phyloP scores from a whole-genome alignment of 352 stramenopile species.

The Globisporangium lucens region DNA sequence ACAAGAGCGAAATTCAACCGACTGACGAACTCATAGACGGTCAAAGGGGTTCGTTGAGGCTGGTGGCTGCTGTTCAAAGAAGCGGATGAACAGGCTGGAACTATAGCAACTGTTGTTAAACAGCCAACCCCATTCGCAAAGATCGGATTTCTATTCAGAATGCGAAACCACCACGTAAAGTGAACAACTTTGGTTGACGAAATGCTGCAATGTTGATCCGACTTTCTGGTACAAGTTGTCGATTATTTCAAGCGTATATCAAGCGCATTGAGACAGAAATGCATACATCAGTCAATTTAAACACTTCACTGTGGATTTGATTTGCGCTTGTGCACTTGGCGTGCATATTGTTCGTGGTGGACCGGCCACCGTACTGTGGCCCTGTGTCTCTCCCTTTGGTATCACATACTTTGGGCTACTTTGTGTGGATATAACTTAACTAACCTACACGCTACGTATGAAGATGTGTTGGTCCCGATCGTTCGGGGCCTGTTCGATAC shows the following conservation, averaged over 20 bases:
- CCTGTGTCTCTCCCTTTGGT: background rate
- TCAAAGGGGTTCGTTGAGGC: background rate
- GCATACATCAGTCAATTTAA: background rate
- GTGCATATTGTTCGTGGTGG: too few species aligned
- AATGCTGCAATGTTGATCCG: background rate
- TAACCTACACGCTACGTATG: background rate
- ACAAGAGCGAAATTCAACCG: background rate
- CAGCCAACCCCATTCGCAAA: background rate
- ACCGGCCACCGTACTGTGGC: too few species aligned
- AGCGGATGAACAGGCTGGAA: background rate
- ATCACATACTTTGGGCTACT: background rate
- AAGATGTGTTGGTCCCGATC: background rate
- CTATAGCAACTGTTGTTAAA: background rate
- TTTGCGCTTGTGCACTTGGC: background rate
- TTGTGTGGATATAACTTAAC: background rate
- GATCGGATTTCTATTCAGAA: background rate
- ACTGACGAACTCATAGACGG: background rate
- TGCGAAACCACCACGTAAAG: background rate
- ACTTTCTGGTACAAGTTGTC: background rate
- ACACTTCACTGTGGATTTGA: background rate
- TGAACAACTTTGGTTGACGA: background rate
- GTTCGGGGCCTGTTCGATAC: background rate
- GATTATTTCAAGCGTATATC: background rate
- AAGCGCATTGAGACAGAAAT: background rate
- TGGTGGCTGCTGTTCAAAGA: background rate